Evolutionary conservation across 768 basidiomycete genomes (phyloP).

Genomic region (Collybia mongolica): DNA sequence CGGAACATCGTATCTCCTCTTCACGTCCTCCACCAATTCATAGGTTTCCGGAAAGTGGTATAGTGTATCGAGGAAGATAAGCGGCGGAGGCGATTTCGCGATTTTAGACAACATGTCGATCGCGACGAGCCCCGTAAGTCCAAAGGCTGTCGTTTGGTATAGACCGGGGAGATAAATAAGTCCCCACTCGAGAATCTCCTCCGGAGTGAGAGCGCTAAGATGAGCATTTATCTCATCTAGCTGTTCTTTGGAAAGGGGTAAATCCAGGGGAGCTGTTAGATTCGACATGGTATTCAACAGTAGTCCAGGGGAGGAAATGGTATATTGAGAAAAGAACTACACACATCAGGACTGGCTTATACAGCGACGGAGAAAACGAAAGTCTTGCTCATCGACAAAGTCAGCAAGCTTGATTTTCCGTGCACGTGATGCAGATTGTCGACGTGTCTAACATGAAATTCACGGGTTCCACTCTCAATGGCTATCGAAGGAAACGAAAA

Average conservation of each 20-base stretch:
- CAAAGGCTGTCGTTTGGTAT: conserved; percentile 95
- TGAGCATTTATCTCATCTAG: conserved; percentile 72
- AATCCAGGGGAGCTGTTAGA: conserved; percentile 40
- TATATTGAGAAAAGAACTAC: conserved; percentile 4
- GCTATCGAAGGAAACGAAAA: too few species aligned
- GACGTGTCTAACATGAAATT: neutral
- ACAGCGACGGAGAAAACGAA: conserved; percentile 2
- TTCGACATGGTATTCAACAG: neutral
- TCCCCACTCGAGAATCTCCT: conserved; percentile 87
- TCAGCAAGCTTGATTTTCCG: neutral
- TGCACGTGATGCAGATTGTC: conserved; percentile 10
- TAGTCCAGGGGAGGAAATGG: conserved; percentile 9
- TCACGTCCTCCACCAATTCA: conserved; percentile 81
- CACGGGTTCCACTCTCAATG: too few species aligned
- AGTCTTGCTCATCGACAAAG: conserved; percentile 7
- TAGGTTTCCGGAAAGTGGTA: conserved; percentile 96
- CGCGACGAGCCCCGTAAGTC: conserved; percentile 90
- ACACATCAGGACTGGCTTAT: conserved; percentile 8
- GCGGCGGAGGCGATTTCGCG: conserved; percentile 63
- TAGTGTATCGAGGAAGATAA: conserved; percentile 96
- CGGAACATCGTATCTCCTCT: conserved; percentile 66
- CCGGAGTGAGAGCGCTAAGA: conserved; percentile 70
- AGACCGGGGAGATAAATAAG: conserved; percentile 74
- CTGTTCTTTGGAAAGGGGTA: conserved; percentile 58
- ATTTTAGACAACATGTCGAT: conserved; percentile 93